Evolutionary conservation across 441 rosid species (phyloP).

Genomic region (Erodium texanum): DNA sequence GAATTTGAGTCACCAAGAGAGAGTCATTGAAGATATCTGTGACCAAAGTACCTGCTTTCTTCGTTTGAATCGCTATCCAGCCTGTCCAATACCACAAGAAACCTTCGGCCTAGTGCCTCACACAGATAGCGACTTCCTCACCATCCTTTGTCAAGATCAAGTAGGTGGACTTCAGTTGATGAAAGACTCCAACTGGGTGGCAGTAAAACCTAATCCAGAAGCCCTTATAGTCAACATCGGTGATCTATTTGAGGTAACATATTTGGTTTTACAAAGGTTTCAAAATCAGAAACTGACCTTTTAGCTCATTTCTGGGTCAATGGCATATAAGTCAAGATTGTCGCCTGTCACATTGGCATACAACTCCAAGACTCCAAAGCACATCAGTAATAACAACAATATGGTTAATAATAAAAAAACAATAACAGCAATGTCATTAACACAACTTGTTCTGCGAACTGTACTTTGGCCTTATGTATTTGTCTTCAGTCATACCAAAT

Average conservation of each 20-base stretch:
- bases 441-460: background rate
- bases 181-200: constrained; percentile 58
- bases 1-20: constrained; percentile 27
- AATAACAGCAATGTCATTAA: background rate
- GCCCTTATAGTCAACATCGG: constrained; percentile 66
- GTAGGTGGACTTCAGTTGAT: constrained; percentile 68
- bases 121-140: constrained; percentile 61
- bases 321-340: background rate
- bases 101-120: constrained; percentile 52
- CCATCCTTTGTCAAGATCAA: constrained; percentile 55
- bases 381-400: background rate
- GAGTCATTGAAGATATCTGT: constrained; percentile 28
- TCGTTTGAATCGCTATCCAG: constrained; percentile 50
- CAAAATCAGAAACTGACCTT: background rate
- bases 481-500: background rate
- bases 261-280: background rate
- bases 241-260: constrained; percentile 49
- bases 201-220: constrained; percentile 48
- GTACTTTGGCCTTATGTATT: background rate
- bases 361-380: background rate
- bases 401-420: background rate
- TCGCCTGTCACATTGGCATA: no score
- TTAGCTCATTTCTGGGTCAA: background rate
- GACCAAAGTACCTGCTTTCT: constrained; percentile 49
- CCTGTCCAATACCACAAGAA: constrained; percentile 40